Evolutionary conservation across 331 rosid genomes (phyloP), one percentile per base, ranked within the genome.

Genomic region (Pyrus hybrid): DNA sequence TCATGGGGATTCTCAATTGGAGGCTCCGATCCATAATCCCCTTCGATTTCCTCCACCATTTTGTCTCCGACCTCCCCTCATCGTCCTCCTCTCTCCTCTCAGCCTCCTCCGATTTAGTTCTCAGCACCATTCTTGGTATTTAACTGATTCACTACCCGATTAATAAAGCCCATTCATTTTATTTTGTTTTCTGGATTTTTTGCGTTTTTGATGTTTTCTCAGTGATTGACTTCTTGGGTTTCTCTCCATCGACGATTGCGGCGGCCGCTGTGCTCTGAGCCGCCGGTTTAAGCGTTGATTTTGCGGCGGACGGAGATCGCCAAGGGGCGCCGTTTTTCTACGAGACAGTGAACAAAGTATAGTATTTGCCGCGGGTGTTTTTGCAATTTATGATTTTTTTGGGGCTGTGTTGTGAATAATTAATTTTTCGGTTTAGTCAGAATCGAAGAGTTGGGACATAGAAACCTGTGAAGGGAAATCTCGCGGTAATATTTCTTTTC

Each of bases 221-320:
- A 92, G 97, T 78, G 57, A 61, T 80, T 25, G 91, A 87, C 11
- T 86, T 92, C 76, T 53, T 90, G 88, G 83, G 65, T 28, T 90
- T 84, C 47, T 18, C 88, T 35, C 92, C 96, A 20, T 92, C 96
- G 67, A 62, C 83, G 20, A 58, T 88, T 0, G 96, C 96, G 0
- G 96, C 92, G 5, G 93, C 96, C 41, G 96, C 96, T 5, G 91
- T 87, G 29, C 87, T 88, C n/a, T 84, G 88, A 37, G 87, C 87
- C 1, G 80, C 84, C 13, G 73, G 83, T 10, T 45, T 37, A 16
- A 23, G 54, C 13, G 10, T 54, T 16, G 76, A 53, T 11, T 67
- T 21, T 23, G 26, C 64, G 54, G 77, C 72, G 49, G 28, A n/a
- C 14, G 25, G 13, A 43, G 21, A 65, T 64, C 9, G 12, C 54